Evolutionary conservation across 2,329 filamentous ascomycete species (phyloP), one percentile per base, ranked within the genome.

Genomic region (Ceratocystis alfenasii): DNA sequence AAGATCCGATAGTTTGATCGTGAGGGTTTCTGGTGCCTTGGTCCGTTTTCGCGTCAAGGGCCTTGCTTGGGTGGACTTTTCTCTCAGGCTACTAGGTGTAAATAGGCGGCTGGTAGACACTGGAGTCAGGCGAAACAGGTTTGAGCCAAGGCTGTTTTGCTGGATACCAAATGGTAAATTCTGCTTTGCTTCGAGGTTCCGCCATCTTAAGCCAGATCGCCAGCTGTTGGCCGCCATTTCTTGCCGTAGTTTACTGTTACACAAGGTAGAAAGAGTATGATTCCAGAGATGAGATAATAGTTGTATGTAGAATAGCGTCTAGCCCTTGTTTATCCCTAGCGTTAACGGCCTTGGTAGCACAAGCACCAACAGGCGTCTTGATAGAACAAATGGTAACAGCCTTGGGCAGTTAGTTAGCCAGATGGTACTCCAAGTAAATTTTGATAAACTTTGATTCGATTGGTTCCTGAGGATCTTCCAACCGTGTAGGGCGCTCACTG

Each of bases 1-100:
- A 41, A 86, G 75, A 63, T 85, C 83, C 8, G 80, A 78, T 3
- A 86, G 75, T 67, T 75, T 81, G 69, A 85, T 70, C 1, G 78
- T 79, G 2, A 80, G 79, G 71, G 73, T 80, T 59, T 59, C 28
- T 33, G 55, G 17, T 59, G 55, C 28, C 28, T 25, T 59, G 28
- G 55, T n/a, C 28, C 55, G 55, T 20, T 59, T 59, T n/a, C 17
- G 55, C 28, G 28, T 36, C 22, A 53, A 22, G 4, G 48, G 48
- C 8, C 25, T 53, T 33, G 28, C 15, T 59, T n/a, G 12, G 30
- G 55, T 12, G 7, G 55, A 59, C 22, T n/a, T 59, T 8, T n/a
- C 28, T 36, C 30, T 30, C 7, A 10, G 6, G 4, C 55, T n/a
- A 28, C 28, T 8, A 28, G 17, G 17, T 20, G 20, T 28, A 59